These are phyloP conservation scores for Neofusicoccum ribis DNA, from an alignment of 2,329 filamentous ascomycete species.

Conservation along the genomic window DNA sequence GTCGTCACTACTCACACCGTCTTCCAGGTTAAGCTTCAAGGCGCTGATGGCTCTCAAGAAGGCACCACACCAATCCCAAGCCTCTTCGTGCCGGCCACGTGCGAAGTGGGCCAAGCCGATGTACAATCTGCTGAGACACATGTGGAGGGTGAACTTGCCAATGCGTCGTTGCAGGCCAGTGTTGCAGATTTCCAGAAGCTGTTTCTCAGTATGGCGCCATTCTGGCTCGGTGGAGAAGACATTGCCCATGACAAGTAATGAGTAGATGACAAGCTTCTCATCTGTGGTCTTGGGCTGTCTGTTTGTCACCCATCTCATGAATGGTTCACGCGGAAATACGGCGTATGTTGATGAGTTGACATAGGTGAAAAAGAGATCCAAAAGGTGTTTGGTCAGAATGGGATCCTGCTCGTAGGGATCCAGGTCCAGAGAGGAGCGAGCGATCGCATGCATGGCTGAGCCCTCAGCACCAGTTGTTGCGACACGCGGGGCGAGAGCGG, in stretches of 20 bases:
- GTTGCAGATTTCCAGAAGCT: slow-evolving; percentile 9
- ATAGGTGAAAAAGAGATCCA: slow-evolving; percentile 59
- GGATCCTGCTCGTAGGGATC: slow-evolving; percentile 58
- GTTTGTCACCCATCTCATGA: slow-evolving; percentile 56
- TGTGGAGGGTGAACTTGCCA: slow-evolving; percentile 59
- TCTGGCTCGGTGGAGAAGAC: slow-evolving; percentile 56
- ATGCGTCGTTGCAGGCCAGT: slow-evolving; percentile 33
- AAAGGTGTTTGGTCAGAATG: slow-evolving; percentile 51
- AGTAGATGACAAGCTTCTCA: slow-evolving; percentile 62
- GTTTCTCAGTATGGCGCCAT: slow-evolving; percentile 42
- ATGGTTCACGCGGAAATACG: slow-evolving; percentile 57
- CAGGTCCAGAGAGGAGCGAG: slow-evolving; percentile 20
- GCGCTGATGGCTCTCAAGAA: slow-evolving; percentile 62
- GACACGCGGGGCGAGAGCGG: neutral
- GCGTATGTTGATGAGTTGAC: slow-evolving; percentile 56
- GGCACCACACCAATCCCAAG: slow-evolving; percentile 64
- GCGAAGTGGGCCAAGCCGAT: slow-evolving; percentile 67
- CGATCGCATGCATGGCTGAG: slow-evolving; percentile 3
- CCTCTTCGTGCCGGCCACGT: slow-evolving; percentile 58
- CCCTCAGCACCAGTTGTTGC: neutral
- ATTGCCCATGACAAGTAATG: slow-evolving; percentile 59
- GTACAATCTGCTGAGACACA: slow-evolving; percentile 68
- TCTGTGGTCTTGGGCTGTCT: slow-evolving; percentile 50
- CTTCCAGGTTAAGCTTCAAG: slow-evolving; percentile 65
- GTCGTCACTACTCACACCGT: slow-evolving; percentile 45